phyloP scores from a whole-genome alignment of 208 protist species.

The Crithidia acanthocephali region DNA sequence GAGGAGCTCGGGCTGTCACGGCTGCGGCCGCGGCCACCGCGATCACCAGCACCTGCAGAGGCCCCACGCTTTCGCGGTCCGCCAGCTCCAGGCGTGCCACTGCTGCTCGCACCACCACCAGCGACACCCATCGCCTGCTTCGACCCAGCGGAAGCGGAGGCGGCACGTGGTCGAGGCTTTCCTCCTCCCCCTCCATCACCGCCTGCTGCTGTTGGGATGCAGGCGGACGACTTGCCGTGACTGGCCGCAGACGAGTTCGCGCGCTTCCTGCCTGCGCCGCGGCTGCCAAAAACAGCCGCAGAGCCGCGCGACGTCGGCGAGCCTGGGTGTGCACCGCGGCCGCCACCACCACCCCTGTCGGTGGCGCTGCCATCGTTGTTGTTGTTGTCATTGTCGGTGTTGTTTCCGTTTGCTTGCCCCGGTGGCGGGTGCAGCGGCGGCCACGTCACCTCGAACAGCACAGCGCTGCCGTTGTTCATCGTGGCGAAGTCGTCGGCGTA shows the following conservation, averaged over 20 bases:
- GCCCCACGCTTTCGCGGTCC: constrained; percentile 10
- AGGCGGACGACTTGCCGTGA: background rate
- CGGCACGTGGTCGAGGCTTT: background rate
- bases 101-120: background rate
- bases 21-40: background rate
- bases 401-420: background rate
- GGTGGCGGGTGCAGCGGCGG: constrained; percentile 18
- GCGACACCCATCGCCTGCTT: background rate
- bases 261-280: background rate
- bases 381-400: background rate
- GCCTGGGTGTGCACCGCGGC: background rate
- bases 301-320: background rate
- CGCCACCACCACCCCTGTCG: background rate
- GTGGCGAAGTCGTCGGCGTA: constrained; percentile 56
- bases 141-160: constrained; percentile 7
- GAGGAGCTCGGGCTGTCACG: constrained; percentile 7
- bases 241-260: constrained; percentile 2
- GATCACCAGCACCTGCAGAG: background rate
- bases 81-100: background rate
- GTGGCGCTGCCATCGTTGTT: background rate
- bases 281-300: background rate
- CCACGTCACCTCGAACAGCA: constrained; percentile 30
- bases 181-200: too few relatives aligned
- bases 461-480: constrained; percentile 47
- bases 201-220: background rate